These are phyloP conservation scores for Podospora comata DNA, from an alignment of 495 filamentous ascomycete genomes.

Conservation along the genomic window DNA sequence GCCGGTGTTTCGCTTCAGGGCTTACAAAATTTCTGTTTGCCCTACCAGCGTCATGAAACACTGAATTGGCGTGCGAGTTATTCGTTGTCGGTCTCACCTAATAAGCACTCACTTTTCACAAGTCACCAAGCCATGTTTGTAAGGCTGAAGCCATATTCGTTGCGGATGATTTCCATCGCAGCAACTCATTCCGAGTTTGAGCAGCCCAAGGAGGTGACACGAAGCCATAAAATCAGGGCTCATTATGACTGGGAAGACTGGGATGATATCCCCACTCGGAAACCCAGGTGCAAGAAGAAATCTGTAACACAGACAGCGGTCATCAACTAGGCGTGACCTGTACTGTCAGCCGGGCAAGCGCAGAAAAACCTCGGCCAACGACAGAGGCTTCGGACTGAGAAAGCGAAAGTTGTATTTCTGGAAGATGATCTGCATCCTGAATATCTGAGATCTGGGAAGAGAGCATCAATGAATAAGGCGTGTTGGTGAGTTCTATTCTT, in stretches of 20 bases:
- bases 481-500: neutral
- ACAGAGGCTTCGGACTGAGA: neutral
- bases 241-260: neutral
- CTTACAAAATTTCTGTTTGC: no score
- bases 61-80: no score
- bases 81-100: no score
- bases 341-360: neutral
- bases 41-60: no score
- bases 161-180: no score
- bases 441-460: neutral
- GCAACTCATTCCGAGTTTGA: neutral
- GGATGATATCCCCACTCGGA: neutral
- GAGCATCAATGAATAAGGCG: neutral
- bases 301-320: neutral
- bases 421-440: neutral
- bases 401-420: neutral
- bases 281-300: neutral
- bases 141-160: no score
- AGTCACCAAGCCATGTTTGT: no score
- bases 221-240: neutral
- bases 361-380: neutral
- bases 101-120: no score
- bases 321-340: neutral
- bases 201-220: neutral
- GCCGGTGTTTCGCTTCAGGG: no score